Evolutionary conservation across 2,329 filamentous ascomycete species (phyloP).

Genomic region (Sarocladium kiliense): DNA sequence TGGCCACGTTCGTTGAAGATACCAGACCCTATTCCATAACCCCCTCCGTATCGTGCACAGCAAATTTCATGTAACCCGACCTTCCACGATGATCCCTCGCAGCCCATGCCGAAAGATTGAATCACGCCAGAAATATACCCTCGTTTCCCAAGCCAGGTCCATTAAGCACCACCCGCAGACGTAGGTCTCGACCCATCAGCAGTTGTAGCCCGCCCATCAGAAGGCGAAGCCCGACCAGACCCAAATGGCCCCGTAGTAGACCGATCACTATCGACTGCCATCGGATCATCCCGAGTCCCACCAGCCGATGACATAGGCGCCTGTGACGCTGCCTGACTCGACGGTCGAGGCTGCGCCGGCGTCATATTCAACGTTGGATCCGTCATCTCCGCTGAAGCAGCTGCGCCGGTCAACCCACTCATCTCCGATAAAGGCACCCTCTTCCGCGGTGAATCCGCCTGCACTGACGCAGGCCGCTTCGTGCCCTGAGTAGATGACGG

Average conservation of each 20-base stretch:
- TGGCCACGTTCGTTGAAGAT: no score
- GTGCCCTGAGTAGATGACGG: neutral
- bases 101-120: neutral
- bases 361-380: slow-evolving; percentile 28
- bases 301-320: neutral
- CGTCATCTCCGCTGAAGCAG: slow-evolving; percentile 28
- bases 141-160: neutral
- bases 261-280: slow-evolving; percentile 18
- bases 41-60: no score
- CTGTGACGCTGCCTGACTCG: neutral
- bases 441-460: slow-evolving; percentile 17
- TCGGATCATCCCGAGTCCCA: slow-evolving; percentile 19
- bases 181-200: neutral
- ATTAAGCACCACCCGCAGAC: neutral
- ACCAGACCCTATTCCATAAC: no score
- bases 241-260: neutral
- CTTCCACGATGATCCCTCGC: no score
- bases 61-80: no score
- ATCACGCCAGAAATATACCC: neutral
- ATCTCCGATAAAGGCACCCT: slow-evolving; percentile 26
- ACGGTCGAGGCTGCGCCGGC: slow-evolving; percentile 16
- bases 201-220: neutral
- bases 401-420: slow-evolving; percentile 28
- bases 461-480: slow-evolving; percentile 9
- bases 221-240: neutral